phyloP scores from a whole-genome alignment of 495 filamentous ascomycete species.

The Pyrenula aspistea region DNA sequence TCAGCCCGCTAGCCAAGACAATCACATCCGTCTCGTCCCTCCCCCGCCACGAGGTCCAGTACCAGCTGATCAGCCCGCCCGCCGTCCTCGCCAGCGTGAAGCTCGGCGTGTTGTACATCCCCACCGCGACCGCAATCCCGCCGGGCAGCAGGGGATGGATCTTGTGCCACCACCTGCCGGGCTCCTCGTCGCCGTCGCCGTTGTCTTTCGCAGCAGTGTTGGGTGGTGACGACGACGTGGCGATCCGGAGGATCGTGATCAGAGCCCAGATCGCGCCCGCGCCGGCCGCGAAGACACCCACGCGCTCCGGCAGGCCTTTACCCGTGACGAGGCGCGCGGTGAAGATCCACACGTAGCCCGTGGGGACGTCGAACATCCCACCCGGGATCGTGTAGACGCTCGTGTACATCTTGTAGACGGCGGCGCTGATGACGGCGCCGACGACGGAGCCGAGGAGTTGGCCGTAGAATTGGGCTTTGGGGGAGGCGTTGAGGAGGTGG shows the following conservation, averaged over 20 bases:
- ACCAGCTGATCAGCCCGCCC: slow-evolving; percentile 71
- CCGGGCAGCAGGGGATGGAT: slow-evolving; percentile 55
- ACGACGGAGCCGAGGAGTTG: slow-evolving; percentile 83
- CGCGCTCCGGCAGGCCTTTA: slow-evolving; percentile 73
- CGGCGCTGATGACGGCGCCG: slow-evolving; percentile 78
- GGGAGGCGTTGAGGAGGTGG: slow-evolving; percentile 80
- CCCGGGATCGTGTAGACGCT: slow-evolving; percentile 80
- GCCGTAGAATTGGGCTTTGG: slow-evolving; percentile 92
- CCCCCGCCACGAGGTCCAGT: slow-evolving; percentile 41
- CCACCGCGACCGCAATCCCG: slow-evolving; percentile 90
- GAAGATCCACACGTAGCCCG: slow-evolving; percentile 93
- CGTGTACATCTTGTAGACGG: slow-evolving; percentile 86
- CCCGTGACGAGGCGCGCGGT: slow-evolving; percentile 92
- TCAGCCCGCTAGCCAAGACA: slow-evolving; percentile 63
- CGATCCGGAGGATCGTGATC: slow-evolving; percentile 56
- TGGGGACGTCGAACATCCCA: slow-evolving; percentile 84
- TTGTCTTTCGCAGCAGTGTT: slow-evolving; percentile 15
- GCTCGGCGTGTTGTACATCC: slow-evolving; percentile 95
- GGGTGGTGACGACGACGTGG: slow-evolving; percentile 24
- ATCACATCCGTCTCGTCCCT: slow-evolving; percentile 49
- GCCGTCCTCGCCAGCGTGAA: slow-evolving; percentile 86
- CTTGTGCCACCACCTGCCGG: slow-evolving; percentile 34
- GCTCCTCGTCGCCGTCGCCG: slow-evolving; percentile 20
- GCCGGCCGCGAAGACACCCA: slow-evolving; percentile 60
- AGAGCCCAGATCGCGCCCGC: slow-evolving; percentile 58